A percentile compares a stretch with the other conserved stretches of the same genome.
phyloP scores from a whole-genome alignment of 164 flowering plant species.

The Tinospora cordifolia region DNA sequence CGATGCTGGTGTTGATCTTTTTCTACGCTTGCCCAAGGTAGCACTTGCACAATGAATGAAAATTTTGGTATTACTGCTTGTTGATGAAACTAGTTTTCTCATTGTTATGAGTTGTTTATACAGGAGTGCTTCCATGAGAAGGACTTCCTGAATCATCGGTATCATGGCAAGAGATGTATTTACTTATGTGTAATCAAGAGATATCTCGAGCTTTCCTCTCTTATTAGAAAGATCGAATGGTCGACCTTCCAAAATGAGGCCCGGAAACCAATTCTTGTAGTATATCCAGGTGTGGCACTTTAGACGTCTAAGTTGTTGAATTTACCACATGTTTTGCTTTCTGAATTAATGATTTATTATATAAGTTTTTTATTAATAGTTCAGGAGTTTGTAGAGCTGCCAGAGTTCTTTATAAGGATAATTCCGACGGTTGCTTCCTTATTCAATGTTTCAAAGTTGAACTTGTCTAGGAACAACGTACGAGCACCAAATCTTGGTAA shows the following conservation, averaged over 20 bases:
- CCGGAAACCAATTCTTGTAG: slow-evolving; percentile 69
- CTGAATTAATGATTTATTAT: neutral
- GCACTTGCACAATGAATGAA: neutral
- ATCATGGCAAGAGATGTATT: slow-evolving; percentile 88
- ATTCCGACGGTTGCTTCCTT: slow-evolving; percentile 69
- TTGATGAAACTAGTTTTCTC: neutral
- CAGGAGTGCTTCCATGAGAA: slow-evolving; percentile 88
- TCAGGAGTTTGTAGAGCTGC: slow-evolving; percentile 33
- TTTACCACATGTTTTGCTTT: neutral
- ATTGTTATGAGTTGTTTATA: slow-evolving; percentile 4
- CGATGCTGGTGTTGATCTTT: slow-evolving; percentile 53
- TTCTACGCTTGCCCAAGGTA: slow-evolving; percentile 85
- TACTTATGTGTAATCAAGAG: slow-evolving; percentile 73
- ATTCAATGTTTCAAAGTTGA: slow-evolving; percentile 50
- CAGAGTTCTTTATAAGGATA: slow-evolving; percentile 49
- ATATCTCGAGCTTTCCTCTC: slow-evolving; percentile 35
- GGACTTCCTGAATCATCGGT: slow-evolving; percentile 79
- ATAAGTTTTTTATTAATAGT: slow-evolving; percentile 25
- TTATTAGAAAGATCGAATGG: slow-evolving; percentile 56
- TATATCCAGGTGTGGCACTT: slow-evolving; percentile 53
- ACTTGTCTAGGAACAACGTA: slow-evolving; percentile 53
- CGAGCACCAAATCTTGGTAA: slow-evolving; percentile 54
- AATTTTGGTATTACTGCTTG: neutral
- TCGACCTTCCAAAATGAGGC: slow-evolving; percentile 74
- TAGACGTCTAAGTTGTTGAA: neutral